Percentiles rank a stretch among this genome's conserved stretches.
These are phyloP conservation scores for Xylaria curta DNA, from an alignment of 495 filamentous ascomycete genomes.

Conservation along the genomic window DNA sequence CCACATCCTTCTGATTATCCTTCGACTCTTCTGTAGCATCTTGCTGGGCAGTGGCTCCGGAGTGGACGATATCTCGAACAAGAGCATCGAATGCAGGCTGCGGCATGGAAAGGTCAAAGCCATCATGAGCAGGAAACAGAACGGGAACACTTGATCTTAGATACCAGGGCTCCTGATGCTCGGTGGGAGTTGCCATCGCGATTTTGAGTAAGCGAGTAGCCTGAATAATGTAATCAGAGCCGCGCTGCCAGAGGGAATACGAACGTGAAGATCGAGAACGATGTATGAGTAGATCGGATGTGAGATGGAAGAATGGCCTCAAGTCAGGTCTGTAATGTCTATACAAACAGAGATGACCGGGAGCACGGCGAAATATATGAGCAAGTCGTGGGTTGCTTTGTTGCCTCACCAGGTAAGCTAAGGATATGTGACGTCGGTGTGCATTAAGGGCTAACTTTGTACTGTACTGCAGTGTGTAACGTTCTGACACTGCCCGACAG, in stretches of 20 bases:
- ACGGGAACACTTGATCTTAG: conserved; percentile 50
- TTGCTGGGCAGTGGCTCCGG: neutral
- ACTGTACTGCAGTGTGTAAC: neutral
- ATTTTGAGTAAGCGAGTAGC: neutral
- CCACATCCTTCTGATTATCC: neutral
- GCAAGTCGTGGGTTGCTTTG: neutral
- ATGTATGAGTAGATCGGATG: neutral
- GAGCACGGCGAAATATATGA: neutral
- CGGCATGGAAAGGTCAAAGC: conserved; percentile 36
- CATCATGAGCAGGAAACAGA: conserved; percentile 41
- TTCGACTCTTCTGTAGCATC: conserved; percentile 16
- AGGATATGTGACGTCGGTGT: neutral
- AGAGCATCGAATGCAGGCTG: conserved; percentile 39
- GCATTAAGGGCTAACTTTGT: neutral
- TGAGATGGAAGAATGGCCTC: neutral
- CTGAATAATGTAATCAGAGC: neutral
- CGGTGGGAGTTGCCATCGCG: conserved; percentile 14
- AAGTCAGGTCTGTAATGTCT: neutral
- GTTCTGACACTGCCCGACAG: neutral
- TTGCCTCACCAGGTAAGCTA: neutral
- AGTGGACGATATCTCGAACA: conserved; percentile 30
- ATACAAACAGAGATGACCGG: neutral
- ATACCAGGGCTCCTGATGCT: conserved; percentile 35
- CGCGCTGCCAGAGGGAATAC: neutral
- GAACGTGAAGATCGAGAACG: neutral